A percentile compares a stretch with the other conserved stretches of the same genome.
Evolutionary conservation across 768 basidiomycete species (phyloP).

Genomic region (Pleurotus sapidus): DNA sequence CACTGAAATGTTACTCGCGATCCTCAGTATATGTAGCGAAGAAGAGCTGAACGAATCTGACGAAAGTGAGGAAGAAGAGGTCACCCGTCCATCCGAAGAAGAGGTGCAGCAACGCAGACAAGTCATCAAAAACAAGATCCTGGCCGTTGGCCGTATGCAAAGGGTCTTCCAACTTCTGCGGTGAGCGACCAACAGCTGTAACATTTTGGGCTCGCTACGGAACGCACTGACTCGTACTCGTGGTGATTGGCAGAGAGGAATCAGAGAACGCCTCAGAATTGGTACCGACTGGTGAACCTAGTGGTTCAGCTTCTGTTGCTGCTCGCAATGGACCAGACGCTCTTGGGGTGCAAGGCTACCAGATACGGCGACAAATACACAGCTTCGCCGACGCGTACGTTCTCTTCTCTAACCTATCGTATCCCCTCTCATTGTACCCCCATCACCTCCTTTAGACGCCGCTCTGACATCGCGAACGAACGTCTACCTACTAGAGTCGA

Average conservation of each 20-base stretch:
- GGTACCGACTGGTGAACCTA: slow-evolving; percentile 27
- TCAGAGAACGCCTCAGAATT: slow-evolving; percentile 78
- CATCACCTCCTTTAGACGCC: slow-evolving; percentile 44
- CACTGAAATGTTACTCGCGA: slow-evolving; percentile 95
- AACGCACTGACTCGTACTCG: too few species aligned
- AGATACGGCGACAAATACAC: slow-evolving; percentile 59
- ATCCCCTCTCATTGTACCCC: not conserved
- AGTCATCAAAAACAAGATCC: slow-evolving; percentile 90
- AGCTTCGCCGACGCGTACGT: slow-evolving; percentile 78
- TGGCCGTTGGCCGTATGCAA: slow-evolving; percentile 91
- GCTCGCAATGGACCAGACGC: slow-evolving; percentile 44
- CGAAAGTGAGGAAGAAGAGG: slow-evolving; percentile 32
- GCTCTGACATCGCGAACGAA: slow-evolving; percentile 72
- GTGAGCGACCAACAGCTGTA: slow-evolving; percentile 30
- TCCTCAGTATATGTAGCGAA: slow-evolving; percentile 89
- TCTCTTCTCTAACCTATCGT: not conserved
- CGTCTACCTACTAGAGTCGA: slow-evolving; percentile 48
- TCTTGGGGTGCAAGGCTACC: slow-evolving; percentile 60
- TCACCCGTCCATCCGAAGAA: slow-evolving; percentile 27
- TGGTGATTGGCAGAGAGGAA: slow-evolving; percentile 53
- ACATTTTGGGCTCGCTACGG: too few species aligned
- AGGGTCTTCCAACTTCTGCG: slow-evolving; percentile 85
- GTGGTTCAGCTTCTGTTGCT: slow-evolving; percentile 21
- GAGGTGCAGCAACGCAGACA: slow-evolving; percentile 57
- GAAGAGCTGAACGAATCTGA: slow-evolving; percentile 73